Base-by-base conservation (phyloP, 2,329 filamentous ascomycete genomes). In the Acarospora socialis region DNA sequence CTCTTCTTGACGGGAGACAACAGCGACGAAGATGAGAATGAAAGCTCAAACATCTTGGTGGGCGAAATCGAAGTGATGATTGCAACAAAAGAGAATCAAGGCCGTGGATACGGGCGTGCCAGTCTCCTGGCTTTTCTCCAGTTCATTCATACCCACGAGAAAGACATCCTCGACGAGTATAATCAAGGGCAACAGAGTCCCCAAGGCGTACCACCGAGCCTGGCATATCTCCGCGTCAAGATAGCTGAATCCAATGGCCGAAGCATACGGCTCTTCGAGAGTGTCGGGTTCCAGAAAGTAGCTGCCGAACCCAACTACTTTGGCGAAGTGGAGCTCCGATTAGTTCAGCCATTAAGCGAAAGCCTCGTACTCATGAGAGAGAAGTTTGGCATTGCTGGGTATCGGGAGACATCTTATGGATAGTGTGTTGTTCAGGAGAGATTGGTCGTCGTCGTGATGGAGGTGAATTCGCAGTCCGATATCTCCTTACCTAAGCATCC, bases 51-150 rank as follows among this genome's bases (percentile, higher is more conserved):
- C 0, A 43, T 47, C 16, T 43, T 64, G 7, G 54, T 77, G 3
- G 84, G 80, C 15, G 84, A 92, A 49, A 56, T 93, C 5, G 82
- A 92, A 53, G 69, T 93, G 41, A 92, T 93, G 84, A 75, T 93
- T 39, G 83, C 83, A 0, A 57, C 61, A 2, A 56, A 56, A 4
- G 47, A 52, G 0, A 57, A 71, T 18, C 72, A 76, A 15, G 61
- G 77, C 0, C 59, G 61, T 5, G 83, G 83, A 0, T 59, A 73
- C 5, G 84, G 82, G 0, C 60, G 64, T 4, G 68, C 70, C 0
- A 70, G 79, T 0, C 61, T 93, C 1, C 49, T 72, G 3, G 58
- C 71, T 0, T 78, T 95, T 34, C 47, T 94, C 30, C 54, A 61
- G 27, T 95, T 84, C 47, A 61, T 93, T 4, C 43, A 61, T 4